These are phyloP conservation scores for Entonaema liquescens DNA, from an alignment of 495 filamentous ascomycete species.

Conservation along the genomic window DNA sequence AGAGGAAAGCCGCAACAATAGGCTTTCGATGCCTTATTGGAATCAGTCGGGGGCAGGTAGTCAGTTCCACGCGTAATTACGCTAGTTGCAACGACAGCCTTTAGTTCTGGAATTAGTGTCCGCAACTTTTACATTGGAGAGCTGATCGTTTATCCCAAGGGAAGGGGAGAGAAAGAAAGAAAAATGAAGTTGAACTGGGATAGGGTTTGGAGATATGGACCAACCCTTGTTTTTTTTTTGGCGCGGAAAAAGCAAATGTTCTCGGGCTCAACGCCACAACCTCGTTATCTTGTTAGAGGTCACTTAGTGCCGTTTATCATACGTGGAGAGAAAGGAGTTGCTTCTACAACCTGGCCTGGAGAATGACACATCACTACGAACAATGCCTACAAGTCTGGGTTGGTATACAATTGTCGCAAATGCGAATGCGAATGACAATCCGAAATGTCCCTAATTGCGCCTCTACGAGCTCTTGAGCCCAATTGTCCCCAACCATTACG, in stretches of 20 bases:
- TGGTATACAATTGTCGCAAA: background rate
- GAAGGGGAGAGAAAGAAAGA: background rate
- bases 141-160: background rate
- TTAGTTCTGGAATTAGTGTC: slow-evolving; percentile 1
- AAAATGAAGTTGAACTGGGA: background rate
- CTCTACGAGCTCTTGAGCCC: background rate
- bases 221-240: slow-evolving; percentile 1
- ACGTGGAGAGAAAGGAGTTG: background rate
- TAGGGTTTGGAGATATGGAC: background rate
- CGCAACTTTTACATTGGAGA: background rate
- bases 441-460: background rate
- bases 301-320: too few relatives aligned
- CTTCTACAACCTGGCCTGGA: background rate
- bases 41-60: background rate
- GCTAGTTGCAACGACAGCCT: background rate
- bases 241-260: slow-evolving; percentile 3
- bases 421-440: background rate
- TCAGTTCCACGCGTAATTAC: slow-evolving; percentile 7
- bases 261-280: background rate
- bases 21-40: slow-evolving; percentile 16
- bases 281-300: background rate
- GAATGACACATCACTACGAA: background rate
- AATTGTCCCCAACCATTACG: background rate
- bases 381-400: background rate
- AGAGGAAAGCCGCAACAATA: slow-evolving; percentile 9